Base-by-base conservation (phyloP, 805 yeast genomes). In the Myxozyma sirexii region DNA sequence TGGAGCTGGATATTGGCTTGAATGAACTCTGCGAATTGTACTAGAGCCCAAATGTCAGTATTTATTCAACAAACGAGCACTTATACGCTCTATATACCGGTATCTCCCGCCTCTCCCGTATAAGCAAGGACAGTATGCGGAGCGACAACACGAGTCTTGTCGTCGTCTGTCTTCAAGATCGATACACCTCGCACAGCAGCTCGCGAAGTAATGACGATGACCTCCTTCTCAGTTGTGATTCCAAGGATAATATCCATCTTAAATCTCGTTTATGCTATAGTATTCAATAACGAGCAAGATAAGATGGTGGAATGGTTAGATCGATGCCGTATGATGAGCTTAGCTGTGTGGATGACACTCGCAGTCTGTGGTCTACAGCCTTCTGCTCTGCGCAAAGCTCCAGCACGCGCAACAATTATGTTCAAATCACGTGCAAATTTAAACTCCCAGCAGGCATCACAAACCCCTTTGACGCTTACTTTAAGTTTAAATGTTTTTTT, bases 21-120 rank as follows among this genome's bases (percentile, higher is more conserved):
- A 64, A 93, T 84, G 71, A 86, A 90, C 72, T 94, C 98, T 38
- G 97, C 96, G 77, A 94, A 94, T 72, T 90, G 58, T 57, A 67
- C 69, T 62, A 26, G 6, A 3, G 10, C 5, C 43, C 19, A 10
- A 29, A 13, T 29, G 24, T 63, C 41, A 50, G 41, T 39, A 21
- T 27, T 26, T 21, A 19, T 13, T 17, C 42, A 24, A 35, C 31
- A 17, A 3, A 41, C 17, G 8, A 19, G 7, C 26, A 4, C 29
- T 35, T 13, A 15, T 24, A 27, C 31, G 44, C 12, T 6, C n/a
- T 15, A 8, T 74, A 17, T 62, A 73, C 77, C 77, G 5, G 97
- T 89, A 72, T 94, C 99, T 63, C 99, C 99, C 2, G 97, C 82
- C 73, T 94, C 99, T 58, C 99, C 99, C 1, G 96, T 87, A 77